Percentiles rank a stretch among this genome's conserved stretches.
These are phyloP conservation scores for Fusarium sp. DNA, from an alignment of 2,329 filamentous ascomycete genomes.

Conservation along the genomic window DNA sequence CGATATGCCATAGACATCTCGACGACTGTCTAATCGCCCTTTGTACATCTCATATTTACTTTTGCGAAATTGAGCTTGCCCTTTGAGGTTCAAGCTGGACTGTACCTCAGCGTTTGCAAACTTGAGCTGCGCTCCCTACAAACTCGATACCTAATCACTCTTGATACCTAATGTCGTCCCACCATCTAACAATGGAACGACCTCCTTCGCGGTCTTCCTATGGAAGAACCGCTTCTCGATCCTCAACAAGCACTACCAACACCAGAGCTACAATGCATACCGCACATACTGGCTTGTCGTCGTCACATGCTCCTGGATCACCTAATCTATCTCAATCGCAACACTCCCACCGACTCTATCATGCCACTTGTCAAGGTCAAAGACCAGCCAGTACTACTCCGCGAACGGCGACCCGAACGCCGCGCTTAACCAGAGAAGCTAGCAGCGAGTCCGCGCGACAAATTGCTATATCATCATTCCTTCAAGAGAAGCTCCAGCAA, in stretches of 20 bases:
- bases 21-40: background rate
- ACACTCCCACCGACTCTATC: constrained; percentile 56
- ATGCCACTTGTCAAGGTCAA: constrained; percentile 54
- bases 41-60: background rate
- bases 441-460: constrained; percentile 57
- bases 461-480: constrained; percentile 61
- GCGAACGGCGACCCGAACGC: constrained; percentile 55
- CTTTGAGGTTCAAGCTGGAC: constrained; percentile 5
- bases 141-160: background rate
- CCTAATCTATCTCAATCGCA: constrained; percentile 53
- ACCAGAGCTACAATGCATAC: constrained; percentile 57
- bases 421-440: constrained; percentile 58
- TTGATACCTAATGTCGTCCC: background rate
- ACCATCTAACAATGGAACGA: constrained; percentile 48
- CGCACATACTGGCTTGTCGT: constrained; percentile 58
- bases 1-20: constrained; percentile 23
- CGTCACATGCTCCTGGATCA: constrained; percentile 55
- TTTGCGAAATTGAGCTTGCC: constrained; percentile 6
- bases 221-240: constrained; percentile 60
- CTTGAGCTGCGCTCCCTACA: background rate
- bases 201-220: constrained; percentile 49
- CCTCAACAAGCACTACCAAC: constrained; percentile 59
- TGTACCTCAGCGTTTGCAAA: background rate
- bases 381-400: constrained; percentile 50
- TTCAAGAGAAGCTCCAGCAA: constrained; percentile 67